These are phyloP conservation scores for Mrakia blollopis DNA, from an alignment of 768 basidiomycete species.

Conservation along the genomic window DNA sequence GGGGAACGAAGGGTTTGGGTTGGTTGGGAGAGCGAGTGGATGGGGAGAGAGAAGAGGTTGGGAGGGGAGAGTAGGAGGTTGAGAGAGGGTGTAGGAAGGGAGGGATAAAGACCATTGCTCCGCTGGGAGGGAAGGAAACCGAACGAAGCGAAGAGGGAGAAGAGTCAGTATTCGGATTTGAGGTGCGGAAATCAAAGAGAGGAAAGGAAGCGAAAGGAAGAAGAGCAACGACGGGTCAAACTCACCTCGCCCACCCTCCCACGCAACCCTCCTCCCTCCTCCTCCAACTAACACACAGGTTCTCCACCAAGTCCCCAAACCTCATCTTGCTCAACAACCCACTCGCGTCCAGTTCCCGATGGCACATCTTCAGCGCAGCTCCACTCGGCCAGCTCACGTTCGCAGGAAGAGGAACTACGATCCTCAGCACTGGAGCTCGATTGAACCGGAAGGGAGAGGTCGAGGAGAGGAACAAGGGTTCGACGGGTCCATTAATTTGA, in stretches of 20 bases:
- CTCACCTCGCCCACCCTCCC: neutral
- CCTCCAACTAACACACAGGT: slow-evolving; percentile 11
- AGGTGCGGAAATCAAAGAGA: too few species aligned
- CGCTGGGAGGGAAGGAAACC: neutral
- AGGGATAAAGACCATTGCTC: slow-evolving; percentile 29
- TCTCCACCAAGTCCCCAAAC: slow-evolving; percentile 29
- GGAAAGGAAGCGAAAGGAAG: too few species aligned
- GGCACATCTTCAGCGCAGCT: slow-evolving; percentile 30
- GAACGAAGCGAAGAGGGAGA: neutral
- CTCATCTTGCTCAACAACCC: slow-evolving; percentile 27
- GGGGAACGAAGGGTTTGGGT: slow-evolving; percentile 15
- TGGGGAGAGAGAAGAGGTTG: neutral
- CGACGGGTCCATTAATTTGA: neutral
- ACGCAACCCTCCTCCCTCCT: neutral
- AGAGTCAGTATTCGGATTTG: too few species aligned
- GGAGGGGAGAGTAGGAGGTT: neutral
- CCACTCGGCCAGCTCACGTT: slow-evolving; percentile 23
- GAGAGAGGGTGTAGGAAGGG: slow-evolving; percentile 31
- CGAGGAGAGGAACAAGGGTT: slow-evolving; percentile 22
- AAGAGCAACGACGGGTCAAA: neutral
- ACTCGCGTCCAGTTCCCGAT: slow-evolving; percentile 10
- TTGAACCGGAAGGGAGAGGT: slow-evolving; percentile 14
- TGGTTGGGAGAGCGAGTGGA: neutral
- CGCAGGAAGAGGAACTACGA: slow-evolving; percentile 25
- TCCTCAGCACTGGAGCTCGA: slow-evolving; percentile 24